Percentiles rank a stretch among this genome's conserved stretches.
Evolutionary conservation across 768 basidiomycete genomes (phyloP).

Genomic region (Trametes villosa): DNA sequence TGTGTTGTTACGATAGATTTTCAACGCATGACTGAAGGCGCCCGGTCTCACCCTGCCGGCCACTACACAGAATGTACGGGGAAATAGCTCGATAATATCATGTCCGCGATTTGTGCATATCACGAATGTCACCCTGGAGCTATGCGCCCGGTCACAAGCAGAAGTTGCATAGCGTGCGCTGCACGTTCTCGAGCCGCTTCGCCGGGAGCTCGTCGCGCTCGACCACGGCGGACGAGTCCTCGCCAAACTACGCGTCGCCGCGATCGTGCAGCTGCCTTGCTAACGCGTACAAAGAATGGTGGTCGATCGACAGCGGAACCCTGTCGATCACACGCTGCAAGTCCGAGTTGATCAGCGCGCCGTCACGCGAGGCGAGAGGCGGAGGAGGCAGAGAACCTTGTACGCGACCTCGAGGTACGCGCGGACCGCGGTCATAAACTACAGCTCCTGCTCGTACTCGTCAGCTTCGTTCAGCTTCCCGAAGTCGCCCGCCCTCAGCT

Average conservation of each 20-base stretch:
- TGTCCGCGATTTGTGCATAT: too few species aligned
- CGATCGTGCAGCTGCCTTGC: conserved; percentile 24
- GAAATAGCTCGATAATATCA: too few species aligned
- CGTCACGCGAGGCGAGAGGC: background rate
- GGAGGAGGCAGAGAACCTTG: conserved; percentile 11
- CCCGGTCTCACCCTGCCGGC: too few species aligned
- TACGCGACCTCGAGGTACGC: conserved; percentile 72
- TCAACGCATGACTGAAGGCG: too few species aligned
- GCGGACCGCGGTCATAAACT: conserved; percentile 71
- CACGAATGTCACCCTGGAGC: background rate
- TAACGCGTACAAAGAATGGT: conserved; percentile 48
- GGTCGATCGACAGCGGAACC: conserved; percentile 47
- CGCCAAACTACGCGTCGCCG: conserved; percentile 32
- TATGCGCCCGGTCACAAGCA: conserved; percentile 5
- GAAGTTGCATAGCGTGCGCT: conserved; percentile 29
- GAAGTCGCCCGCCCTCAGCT: conserved; percentile 20
- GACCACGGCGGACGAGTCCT: conserved; percentile 32
- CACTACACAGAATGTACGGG: too few species aligned
- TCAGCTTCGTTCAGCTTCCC: conserved; percentile 40
- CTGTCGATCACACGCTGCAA: conserved; percentile 46
- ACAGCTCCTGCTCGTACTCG: conserved; percentile 55
- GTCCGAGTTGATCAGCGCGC: background rate
- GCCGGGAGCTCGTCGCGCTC: conserved; percentile 29
- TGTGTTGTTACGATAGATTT: too few species aligned
- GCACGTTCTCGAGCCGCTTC: conserved; percentile 30